phyloP scores from a whole-genome alignment of 148 eudicot genomes.

The Fagopyrum homotropicum region DNA sequence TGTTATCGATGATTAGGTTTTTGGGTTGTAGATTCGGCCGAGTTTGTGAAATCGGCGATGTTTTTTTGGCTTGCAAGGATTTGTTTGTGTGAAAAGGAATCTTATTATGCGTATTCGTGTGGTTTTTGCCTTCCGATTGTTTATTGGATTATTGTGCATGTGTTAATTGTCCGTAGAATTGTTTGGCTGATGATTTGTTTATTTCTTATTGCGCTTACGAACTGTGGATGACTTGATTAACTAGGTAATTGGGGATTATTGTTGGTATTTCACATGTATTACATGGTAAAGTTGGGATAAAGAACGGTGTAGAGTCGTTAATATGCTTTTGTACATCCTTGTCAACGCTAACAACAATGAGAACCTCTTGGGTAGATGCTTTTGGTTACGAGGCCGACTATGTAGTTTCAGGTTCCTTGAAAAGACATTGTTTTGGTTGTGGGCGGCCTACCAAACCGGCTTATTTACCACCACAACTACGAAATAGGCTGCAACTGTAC shows the following conservation, averaged over 20 bases:
- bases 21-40: neutral
- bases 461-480: slow-evolving; percentile 54
- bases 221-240: neutral
- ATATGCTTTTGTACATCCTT: neutral
- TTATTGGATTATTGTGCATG: neutral
- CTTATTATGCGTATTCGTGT: neutral
- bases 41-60: neutral
- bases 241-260: neutral
- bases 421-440: slow-evolving; percentile 18
- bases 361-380: slow-evolving; percentile 40
- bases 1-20: neutral
- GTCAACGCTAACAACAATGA: slow-evolving; percentile 18
- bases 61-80: neutral
- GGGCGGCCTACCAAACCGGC: slow-evolving; percentile 28
- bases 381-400: slow-evolving; percentile 19
- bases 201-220: neutral
- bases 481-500: slow-evolving; percentile 15
- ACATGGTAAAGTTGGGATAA: neutral
- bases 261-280: neutral
- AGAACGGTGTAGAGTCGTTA: no score
- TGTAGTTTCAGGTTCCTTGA: slow-evolving; percentile 24
- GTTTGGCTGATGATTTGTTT: neutral
- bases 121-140: neutral
- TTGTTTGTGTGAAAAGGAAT: neutral
- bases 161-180: neutral